phyloP scores from a whole-genome alignment of 1,139 yeast genomes.

The Saccharomyces uvarum region DNA sequence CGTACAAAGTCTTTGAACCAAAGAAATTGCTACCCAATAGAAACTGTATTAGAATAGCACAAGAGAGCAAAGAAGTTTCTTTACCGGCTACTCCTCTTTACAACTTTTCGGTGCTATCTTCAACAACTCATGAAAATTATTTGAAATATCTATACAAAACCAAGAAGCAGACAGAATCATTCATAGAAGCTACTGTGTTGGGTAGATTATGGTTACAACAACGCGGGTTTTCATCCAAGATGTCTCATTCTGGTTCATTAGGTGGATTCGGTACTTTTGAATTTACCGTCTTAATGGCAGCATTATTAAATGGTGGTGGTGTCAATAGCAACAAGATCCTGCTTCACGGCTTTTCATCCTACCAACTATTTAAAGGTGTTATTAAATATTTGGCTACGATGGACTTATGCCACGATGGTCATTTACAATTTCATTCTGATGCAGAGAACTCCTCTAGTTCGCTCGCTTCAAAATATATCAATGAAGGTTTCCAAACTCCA shows the following conservation, averaged over 20 bases:
- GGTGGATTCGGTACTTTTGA: constrained; percentile 94
- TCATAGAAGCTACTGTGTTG: constrained; percentile 77
- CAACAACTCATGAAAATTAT: constrained; percentile 60
- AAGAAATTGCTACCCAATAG: constrained; percentile 73
- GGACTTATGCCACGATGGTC: constrained; percentile 56
- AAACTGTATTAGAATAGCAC: constrained; percentile 68
- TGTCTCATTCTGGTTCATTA: constrained; percentile 39
- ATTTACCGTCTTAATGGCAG: constrained; percentile 73
- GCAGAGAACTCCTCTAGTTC: constrained; percentile 33
- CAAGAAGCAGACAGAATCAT: constrained; percentile 72
- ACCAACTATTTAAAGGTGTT: constrained; percentile 85
- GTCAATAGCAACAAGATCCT: constrained; percentile 64
- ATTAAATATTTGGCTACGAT: constrained; percentile 72
- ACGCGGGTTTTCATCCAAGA: constrained; percentile 63
- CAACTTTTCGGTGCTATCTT: constrained; percentile 70
- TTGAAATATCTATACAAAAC: constrained; percentile 68
- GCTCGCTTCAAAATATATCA: constrained; percentile 44
- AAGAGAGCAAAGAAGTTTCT: constrained; percentile 43
- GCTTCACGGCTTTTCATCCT: constrained; percentile 81
- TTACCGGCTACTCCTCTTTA: constrained; percentile 59
- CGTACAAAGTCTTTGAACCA: constrained; percentile 60
- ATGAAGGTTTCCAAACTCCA: constrained; percentile 61
- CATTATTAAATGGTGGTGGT: constrained; percentile 81
- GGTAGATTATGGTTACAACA: constrained; percentile 89
- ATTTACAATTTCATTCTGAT: constrained; percentile 57